These are phyloP conservation scores for Tillandsia fasciculata DNA, from an alignment of 176 grass and related monocot species.

Conservation along the genomic window DNA sequence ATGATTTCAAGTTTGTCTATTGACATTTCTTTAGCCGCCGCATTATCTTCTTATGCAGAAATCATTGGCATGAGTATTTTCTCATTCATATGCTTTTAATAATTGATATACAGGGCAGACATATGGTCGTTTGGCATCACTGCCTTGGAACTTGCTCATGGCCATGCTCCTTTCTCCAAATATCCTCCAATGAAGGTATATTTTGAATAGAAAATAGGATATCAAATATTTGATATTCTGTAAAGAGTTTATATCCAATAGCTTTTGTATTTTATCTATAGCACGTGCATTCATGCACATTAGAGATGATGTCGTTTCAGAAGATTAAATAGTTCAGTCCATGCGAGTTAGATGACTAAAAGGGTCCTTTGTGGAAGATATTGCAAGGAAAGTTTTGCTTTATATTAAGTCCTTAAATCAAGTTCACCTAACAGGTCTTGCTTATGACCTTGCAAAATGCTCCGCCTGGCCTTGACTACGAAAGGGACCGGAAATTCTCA, in stretches of 20 bases:
- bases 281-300: not conserved
- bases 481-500: conserved; percentile 80
- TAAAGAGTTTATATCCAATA: not conserved
- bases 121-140: conserved; percentile 99
- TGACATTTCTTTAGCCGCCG: conserved; percentile 5
- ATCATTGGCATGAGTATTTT: not conserved
- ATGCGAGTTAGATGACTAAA: not conserved
- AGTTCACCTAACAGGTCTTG: conserved; percentile 54
- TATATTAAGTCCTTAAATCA: not conserved
- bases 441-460: conserved; percentile 96
- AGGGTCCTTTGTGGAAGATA: not conserved
- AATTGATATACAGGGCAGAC: conserved; percentile 70
- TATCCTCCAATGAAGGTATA: conserved; percentile 95
- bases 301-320: not conserved
- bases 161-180: conserved; percentile 94
- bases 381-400: conserved; percentile 1
- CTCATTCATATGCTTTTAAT: conserved; percentile 17
- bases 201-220: not conserved
- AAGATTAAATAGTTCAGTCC: not conserved
- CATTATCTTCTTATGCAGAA: conserved; percentile 2
- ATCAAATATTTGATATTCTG: not conserved
- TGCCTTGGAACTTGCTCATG: conserved; percentile 95
- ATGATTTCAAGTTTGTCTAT: conserved; percentile 83
- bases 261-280: not conserved
- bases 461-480: conserved; percentile 78